Evolutionary conservation across 2,329 filamentous ascomycete species (phyloP).

Genomic region (Diplodia mutila): DNA sequence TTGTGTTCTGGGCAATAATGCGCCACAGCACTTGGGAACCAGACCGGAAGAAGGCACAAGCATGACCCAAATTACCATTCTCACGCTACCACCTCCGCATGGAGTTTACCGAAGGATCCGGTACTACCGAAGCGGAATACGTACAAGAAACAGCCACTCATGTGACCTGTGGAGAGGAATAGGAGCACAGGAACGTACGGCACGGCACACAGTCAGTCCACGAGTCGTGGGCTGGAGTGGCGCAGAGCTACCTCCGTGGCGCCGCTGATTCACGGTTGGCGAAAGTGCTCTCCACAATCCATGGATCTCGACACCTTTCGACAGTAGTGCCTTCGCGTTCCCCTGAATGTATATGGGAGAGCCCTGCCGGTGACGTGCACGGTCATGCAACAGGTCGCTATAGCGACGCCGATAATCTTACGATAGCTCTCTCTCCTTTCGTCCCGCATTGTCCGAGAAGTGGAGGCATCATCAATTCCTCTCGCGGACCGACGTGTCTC

Average conservation of each 20-base stretch:
- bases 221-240: not conserved
- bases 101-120: slow-evolving; percentile 11
- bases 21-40: slow-evolving; percentile 3
- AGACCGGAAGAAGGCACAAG: not conserved
- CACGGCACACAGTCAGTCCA: not conserved
- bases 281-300: not conserved
- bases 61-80: not conserved
- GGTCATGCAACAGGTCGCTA: not conserved
- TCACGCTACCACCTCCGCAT: not conserved
- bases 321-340: not conserved
- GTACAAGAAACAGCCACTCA: not conserved
- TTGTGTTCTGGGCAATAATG: not conserved
- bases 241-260: not conserved
- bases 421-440: not conserved
- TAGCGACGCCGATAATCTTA: slow-evolving; percentile 5
- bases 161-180: not conserved
- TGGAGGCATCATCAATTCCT: not conserved
- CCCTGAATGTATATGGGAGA: not conserved
- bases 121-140: slow-evolving; percentile 5
- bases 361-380: not conserved
- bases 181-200: not conserved
- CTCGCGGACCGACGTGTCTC: not conserved
- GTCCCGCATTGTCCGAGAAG: not conserved
- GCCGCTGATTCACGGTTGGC: not conserved
- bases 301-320: not conserved